Percentiles rank a stretch among this genome's conserved stretches.
Conservation (phyloP, 108 stramenopile species). For the Pseudonitzschia pungens region DNA sequence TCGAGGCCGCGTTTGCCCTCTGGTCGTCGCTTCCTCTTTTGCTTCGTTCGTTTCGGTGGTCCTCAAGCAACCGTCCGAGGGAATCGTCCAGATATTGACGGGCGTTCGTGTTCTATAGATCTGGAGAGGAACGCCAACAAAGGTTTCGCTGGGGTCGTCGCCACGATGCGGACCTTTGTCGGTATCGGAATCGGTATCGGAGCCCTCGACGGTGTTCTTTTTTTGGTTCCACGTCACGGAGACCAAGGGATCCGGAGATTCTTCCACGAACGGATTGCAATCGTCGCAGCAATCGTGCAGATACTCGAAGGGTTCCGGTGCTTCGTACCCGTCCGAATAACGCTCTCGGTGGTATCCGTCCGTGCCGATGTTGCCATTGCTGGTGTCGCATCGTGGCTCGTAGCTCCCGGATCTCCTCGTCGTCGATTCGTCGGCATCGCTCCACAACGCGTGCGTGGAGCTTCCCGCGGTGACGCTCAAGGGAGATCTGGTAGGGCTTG, state of each 20-base stretch:
- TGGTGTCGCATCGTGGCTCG: not conserved
- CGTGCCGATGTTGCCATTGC: not conserved
- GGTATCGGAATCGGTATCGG: not conserved
- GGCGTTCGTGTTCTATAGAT: conserved; percentile 25
- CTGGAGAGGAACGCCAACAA: conserved; percentile 27
- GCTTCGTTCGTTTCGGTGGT: not conserved
- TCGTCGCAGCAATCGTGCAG: conserved; percentile 16
- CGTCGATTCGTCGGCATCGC: too few relatives aligned
- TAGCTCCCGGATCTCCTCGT: not conserved
- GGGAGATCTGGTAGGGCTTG: too few relatives aligned
- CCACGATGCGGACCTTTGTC: not conserved
- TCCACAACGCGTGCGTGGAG: too few relatives aligned
- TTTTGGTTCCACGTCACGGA: conserved; percentile 27
- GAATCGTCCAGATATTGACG: not conserved
- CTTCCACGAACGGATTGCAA: conserved; percentile 10
- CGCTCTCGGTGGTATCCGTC: not conserved
- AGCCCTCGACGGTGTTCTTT: conserved; percentile 6
- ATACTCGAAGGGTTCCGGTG: conserved; percentile 36
- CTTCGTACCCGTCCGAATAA: conserved; percentile 17
- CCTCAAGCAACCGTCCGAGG: not conserved
- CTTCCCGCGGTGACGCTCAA: too few relatives aligned
- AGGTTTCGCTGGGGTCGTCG: not conserved
- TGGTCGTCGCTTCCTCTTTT: not conserved
- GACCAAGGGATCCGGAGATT: conserved; percentile 45
- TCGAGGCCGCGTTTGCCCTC: too few relatives aligned